These are phyloP conservation scores for Rubia occidens DNA, from an alignment of 305 asterid genomes.

Conservation along the genomic window DNA sequence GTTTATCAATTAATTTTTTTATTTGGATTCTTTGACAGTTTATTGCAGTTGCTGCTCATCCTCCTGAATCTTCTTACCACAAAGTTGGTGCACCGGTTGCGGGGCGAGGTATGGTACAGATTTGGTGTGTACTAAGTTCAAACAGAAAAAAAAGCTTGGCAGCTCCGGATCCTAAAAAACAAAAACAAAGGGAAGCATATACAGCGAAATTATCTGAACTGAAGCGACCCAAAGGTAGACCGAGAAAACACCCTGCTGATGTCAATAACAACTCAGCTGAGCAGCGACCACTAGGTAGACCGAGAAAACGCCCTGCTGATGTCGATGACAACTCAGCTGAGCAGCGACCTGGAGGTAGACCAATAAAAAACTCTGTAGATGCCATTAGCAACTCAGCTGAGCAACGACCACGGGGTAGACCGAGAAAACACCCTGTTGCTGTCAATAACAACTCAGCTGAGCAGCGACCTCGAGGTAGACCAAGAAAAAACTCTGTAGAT, in stretches of 20 bases:
- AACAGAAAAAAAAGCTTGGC: conserved; percentile 25
- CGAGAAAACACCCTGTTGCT: conserved; percentile 13
- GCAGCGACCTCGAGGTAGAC: conserved; percentile 34
- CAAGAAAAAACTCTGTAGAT: conserved; percentile 24
- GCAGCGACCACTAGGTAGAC: conserved; percentile 7
- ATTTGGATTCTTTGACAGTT: conserved; percentile 39
- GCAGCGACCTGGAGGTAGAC: conserved; percentile 26
- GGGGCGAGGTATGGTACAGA: conserved; percentile 83
- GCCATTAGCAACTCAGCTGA: background rate
- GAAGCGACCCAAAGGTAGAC: conserved; percentile 15
- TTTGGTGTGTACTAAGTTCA: conserved; percentile 67
- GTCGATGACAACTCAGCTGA: background rate
- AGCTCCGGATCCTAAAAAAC: conserved; percentile 30
- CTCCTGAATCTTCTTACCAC: conserved; percentile 81
- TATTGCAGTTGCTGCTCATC: conserved; percentile 86
- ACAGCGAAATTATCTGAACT: conserved; percentile 22
- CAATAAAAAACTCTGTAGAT: conserved; percentile 21
- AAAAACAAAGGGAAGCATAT: conserved; percentile 20
- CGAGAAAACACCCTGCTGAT: background rate
- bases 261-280: background rate
- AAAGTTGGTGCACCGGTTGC: conserved; percentile 64
- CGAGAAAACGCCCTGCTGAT: background rate
- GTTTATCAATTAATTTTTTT: conserved; percentile 1
- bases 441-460: conserved; percentile 3
- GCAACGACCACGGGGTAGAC: conserved; percentile 19